These are phyloP conservation scores for Euphorbia celastroides DNA, from an alignment of 441 rosid genomes.

Conservation along the genomic window DNA sequence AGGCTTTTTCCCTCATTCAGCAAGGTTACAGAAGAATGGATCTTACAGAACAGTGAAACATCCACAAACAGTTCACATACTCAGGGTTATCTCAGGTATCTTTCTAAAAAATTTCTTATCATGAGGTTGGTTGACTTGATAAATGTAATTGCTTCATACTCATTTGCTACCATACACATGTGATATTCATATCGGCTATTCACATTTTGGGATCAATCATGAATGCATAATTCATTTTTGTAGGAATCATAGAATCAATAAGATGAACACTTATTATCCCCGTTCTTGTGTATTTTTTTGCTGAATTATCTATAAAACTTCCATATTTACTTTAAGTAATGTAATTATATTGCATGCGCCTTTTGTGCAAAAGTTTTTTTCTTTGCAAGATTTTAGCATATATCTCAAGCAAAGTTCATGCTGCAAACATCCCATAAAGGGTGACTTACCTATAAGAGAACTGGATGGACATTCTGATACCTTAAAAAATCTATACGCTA, in stretches of 20 bases:
- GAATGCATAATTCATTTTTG: not conserved
- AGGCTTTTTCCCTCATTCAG: slow-evolving; percentile 96
- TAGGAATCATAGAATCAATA: not conserved
- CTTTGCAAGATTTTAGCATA: no score
- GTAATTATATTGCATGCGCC: no score
- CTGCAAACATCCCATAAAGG: no score
- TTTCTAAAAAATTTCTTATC: not conserved
- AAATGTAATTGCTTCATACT: not conserved
- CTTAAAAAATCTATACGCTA: no score
- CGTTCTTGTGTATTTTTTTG: not conserved
- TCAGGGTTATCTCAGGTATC: slow-evolving; percentile 91
- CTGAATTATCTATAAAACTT: not conserved
- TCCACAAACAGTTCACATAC: slow-evolving; percentile 89
- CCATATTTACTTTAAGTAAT: no score
- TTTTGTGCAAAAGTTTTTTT: no score
- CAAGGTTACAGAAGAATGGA: slow-evolving; percentile 87
- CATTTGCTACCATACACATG: not conserved
- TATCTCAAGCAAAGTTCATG: no score
- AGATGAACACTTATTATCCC: not conserved
- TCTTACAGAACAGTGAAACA: slow-evolving; percentile 86
- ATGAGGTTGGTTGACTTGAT: not conserved
- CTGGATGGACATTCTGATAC: no score
- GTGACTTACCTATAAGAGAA: no score
- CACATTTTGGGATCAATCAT: not conserved
- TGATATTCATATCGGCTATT: not conserved